Percentiles rank a stretch among this genome's conserved stretches.
Conservation (phyloP, 106 monocot species). For the Ottelia alismoides region DNA sequence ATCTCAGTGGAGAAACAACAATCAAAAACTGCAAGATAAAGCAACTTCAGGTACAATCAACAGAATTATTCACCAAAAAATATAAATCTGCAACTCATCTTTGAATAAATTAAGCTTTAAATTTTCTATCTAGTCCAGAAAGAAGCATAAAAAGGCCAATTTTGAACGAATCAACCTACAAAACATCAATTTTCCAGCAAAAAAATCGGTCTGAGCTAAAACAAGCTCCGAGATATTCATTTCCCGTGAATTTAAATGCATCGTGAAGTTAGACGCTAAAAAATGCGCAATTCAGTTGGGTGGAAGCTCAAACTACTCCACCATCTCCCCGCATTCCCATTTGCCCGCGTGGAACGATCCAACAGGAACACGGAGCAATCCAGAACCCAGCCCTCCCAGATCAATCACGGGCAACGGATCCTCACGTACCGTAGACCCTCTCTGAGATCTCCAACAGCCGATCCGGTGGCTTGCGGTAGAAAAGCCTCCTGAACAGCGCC, state of each 20-base stretch:
- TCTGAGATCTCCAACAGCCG: constrained; percentile 88
- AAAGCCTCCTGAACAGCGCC: constrained; percentile 94
- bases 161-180: background rate
- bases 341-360: background rate
- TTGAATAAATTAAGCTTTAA: background rate
- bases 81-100: background rate
- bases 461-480: constrained; percentile 93
- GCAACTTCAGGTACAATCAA: too few relatives aligned
- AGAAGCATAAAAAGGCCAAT: background rate
- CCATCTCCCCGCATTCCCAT: too few relatives aligned
- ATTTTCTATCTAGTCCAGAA: background rate
- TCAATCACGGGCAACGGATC: too few relatives aligned
- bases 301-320: too few relatives aligned
- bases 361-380: background rate
- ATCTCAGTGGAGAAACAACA: constrained; percentile 81
- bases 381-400: too few relatives aligned
- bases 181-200: background rate
- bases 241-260: background rate
- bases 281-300: background rate
- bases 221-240: too few relatives aligned
- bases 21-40: constrained; percentile 96
- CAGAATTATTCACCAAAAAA: background rate
- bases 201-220: too few relatives aligned
- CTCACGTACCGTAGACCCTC: constrained; percentile 84
- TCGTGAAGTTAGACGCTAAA: background rate